phyloP scores from a whole-genome alignment of 2,329 filamentous ascomycete genomes.

The Fusarium luffae region DNA sequence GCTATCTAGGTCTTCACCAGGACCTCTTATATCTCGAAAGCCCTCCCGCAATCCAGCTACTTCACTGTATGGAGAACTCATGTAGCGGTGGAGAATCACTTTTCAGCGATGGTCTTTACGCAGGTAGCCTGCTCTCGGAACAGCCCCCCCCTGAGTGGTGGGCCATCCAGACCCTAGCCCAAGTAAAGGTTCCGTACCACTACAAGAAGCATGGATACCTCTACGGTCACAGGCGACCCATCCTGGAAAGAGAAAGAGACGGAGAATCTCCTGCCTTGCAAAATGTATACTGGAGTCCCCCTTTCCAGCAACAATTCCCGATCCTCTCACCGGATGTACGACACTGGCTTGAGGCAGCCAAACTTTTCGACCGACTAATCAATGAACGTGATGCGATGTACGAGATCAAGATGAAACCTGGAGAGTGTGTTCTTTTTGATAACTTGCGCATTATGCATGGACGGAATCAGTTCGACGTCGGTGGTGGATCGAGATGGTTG shows the following conservation, averaged over 20 bases:
- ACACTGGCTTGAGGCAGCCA: constrained; percentile 61
- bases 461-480: constrained; percentile 75
- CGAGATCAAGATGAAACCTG: constrained; percentile 78
- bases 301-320: constrained; percentile 74
- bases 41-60: constrained; percentile 83
- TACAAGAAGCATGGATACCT: constrained; percentile 74
- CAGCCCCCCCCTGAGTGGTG: constrained; percentile 9
- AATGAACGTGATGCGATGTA: constrained; percentile 70
- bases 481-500: constrained; percentile 78
- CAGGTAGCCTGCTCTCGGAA: constrained; percentile 56
- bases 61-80: constrained; percentile 88
- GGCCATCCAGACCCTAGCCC: constrained; percentile 54
- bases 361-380: constrained; percentile 67
- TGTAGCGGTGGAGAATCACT: constrained; percentile 84
- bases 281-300: constrained; percentile 74
- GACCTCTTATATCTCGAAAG: constrained; percentile 88
- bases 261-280: constrained; percentile 33
- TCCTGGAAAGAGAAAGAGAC: constrained; percentile 56
- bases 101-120: constrained; percentile 80
- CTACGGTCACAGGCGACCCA: constrained; percentile 69
- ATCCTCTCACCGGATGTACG: constrained; percentile 37
- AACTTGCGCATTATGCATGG: constrained; percentile 90
- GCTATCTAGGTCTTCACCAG: constrained; percentile 89
- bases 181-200: constrained; percentile 68
- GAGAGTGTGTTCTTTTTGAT: constrained; percentile 94